A percentile compares a stretch with the other conserved stretches of the same genome.
Conservation (phyloP, 768 basidiomycete species). For the Leccinellum albellum region DNA sequence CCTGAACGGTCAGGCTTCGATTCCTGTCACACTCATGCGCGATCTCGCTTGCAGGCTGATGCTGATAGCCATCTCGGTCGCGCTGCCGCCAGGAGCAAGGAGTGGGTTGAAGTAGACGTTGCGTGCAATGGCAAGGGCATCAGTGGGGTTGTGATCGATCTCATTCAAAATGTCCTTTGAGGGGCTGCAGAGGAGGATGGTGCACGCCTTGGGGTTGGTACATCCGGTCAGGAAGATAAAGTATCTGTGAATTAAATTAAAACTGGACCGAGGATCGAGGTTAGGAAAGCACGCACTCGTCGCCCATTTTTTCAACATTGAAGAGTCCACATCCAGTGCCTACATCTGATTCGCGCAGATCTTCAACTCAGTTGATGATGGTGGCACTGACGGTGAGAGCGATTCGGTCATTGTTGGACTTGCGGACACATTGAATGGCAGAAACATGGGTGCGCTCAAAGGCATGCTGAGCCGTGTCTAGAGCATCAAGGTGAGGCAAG, state of each 20-base stretch:
- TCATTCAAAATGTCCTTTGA: constrained; percentile 98
- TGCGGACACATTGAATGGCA: constrained; percentile 95
- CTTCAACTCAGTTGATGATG: no score
- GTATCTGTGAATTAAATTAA: no score
- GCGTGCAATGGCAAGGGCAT: constrained; percentile 95
- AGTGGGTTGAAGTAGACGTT: constrained; percentile 95
- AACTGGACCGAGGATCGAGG: no score
- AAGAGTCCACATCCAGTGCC: no score
- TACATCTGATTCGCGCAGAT: no score
- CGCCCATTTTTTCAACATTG: no score
- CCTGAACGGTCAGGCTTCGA: constrained; percentile 86
- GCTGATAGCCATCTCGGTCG: constrained; percentile 96
- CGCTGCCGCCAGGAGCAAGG: constrained; percentile 94
- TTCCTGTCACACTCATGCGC: constrained; percentile 66
- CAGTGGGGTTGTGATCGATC: constrained; percentile 95
- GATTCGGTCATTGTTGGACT: constrained; percentile 98
- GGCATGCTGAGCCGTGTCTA: constrained; percentile 91
- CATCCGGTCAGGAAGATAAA: constrained; percentile 52
- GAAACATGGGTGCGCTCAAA: constrained; percentile 85
- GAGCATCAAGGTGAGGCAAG: not conserved
- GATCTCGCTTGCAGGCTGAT: constrained; percentile 83
- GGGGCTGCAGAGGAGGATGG: constrained; percentile 94
- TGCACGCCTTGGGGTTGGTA: constrained; percentile 89
- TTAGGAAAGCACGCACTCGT: no score
- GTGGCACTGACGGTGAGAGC: constrained; percentile 58